Percentiles rank a stretch among this genome's conserved stretches.
phyloP scores from a whole-genome alignment of 2,329 filamentous ascomycete species.

The Ophiobolus disseminans region DNA sequence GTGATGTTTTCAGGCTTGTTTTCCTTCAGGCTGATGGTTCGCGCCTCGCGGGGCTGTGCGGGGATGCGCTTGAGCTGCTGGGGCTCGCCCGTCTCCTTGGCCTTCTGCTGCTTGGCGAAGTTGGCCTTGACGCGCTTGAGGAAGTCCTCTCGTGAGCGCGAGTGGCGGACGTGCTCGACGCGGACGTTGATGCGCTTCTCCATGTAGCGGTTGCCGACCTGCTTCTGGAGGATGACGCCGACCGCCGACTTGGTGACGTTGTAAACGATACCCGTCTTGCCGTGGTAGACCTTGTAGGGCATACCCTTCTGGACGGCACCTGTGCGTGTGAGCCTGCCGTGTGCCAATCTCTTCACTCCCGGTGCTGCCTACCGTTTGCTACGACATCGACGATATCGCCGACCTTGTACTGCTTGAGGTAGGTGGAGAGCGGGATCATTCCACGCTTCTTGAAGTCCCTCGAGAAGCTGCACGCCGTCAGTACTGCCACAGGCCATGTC shows the following conservation, averaged over 20 bases:
- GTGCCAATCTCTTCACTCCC: conserved; percentile 30
- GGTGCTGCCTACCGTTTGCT: conserved; percentile 86
- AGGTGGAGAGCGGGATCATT: conserved; percentile 90
- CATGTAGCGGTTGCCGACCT: conserved; percentile 98
- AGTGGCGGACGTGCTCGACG: conserved; percentile 94
- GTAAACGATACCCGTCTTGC: conserved; percentile 93
- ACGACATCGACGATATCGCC: conserved; percentile 99
- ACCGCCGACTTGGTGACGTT: conserved; percentile 99
- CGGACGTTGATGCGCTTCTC: conserved; percentile 99
- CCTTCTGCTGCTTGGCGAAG: conserved; percentile 88
- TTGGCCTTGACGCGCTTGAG: conserved; percentile 95
- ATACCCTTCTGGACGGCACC: conserved; percentile 65
- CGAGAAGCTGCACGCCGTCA: conserved; percentile 67
- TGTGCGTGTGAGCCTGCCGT: conserved; percentile 31
- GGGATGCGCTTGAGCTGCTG: conserved; percentile 94
- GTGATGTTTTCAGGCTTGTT: conserved; percentile 90
- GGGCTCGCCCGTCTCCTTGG: conserved; percentile 85
- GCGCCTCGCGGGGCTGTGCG: conserved; percentile 77
- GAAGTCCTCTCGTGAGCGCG: conserved; percentile 96
- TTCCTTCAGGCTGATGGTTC: conserved; percentile 79
- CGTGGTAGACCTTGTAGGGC: conserved; percentile 99
- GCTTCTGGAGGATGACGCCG: conserved; percentile 96
- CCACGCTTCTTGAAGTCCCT: conserved; percentile 95
- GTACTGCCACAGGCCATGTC: conserved; percentile 15
- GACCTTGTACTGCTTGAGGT: conserved; percentile 94